Percentiles rank a stretch among this genome's conserved stretches.
Conservation (phyloP, 2,329 filamentous ascomycete species). For the Paramyrothecium sp. region DNA sequence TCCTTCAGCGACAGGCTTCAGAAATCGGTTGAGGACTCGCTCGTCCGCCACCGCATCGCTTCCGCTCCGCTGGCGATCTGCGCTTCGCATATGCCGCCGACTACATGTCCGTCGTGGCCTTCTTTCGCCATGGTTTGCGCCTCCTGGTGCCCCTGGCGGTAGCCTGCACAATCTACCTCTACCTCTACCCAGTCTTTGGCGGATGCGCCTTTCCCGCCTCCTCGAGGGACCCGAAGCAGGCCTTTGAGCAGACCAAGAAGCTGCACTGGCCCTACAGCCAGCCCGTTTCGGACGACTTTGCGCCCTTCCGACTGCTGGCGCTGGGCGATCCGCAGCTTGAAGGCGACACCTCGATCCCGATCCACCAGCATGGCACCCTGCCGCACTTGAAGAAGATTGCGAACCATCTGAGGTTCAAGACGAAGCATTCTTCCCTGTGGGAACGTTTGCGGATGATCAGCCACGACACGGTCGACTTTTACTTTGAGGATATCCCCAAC, state of each 20-base stretch:
- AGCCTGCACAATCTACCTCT: conserved; percentile 73
- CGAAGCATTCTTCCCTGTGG: conserved; percentile 43
- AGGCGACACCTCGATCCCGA: conserved; percentile 81
- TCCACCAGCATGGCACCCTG: conserved; percentile 49
- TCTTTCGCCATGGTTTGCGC: conserved; percentile 56
- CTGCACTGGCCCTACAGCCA: conserved; percentile 37
- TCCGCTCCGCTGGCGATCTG: neutral
- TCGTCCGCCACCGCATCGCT: neutral
- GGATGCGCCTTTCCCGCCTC: conserved; percentile 75
- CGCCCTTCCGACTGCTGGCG: conserved; percentile 83
- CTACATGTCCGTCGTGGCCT: conserved; percentile 53
- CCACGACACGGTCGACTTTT: conserved; percentile 61
- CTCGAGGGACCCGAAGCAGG: conserved; percentile 28
- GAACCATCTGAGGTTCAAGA: conserved; percentile 46
- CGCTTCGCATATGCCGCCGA: conserved; percentile 24
- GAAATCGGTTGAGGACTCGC: neutral
- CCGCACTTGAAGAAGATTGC: conserved; percentile 50
- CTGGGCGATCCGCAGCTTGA: conserved; percentile 93
- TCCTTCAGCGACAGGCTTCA: neutral
- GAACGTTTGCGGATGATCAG: conserved; percentile 50
- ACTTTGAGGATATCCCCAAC: conserved; percentile 66
- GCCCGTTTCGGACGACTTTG: conserved; percentile 31
- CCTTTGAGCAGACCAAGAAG: conserved; percentile 34
- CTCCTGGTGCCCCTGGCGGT: conserved; percentile 62
- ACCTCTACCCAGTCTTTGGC: conserved; percentile 80